Conservation (phyloP, 148 eudicot species). For the Silene conica region DNA sequence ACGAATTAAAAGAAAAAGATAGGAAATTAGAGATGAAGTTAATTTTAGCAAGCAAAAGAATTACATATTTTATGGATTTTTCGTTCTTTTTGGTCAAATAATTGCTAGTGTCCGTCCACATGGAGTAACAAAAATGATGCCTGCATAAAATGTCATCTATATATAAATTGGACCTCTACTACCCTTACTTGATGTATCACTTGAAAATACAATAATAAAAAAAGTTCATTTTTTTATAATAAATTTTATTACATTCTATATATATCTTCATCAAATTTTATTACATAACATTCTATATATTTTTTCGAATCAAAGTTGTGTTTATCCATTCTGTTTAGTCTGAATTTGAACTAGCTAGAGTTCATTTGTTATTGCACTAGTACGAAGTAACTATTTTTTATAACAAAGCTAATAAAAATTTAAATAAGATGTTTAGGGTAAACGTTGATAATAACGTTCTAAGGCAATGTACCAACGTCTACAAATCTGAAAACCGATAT, state of each 20-base stretch:
- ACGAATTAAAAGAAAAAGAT: not conserved
- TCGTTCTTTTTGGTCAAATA: not conserved
- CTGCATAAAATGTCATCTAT: not conserved
- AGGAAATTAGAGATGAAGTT: slow-evolving; percentile 14
- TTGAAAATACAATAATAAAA: not conserved
- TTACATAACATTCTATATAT: not conserved
- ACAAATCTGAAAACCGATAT: not conserved
- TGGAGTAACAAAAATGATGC: not conserved
- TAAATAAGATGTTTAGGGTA: slow-evolving; percentile 15
- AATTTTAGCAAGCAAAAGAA: slow-evolving; percentile 10
- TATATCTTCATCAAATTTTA: not conserved
- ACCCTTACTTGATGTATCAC: not conserved
- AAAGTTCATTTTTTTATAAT: not conserved
- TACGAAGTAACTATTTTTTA: not conserved
- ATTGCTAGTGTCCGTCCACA: not conserved
- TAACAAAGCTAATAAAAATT: not conserved
- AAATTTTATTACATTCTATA: not conserved
- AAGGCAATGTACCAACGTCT: slow-evolving; percentile 7
- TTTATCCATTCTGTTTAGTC: no score
- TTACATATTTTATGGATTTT: no score
- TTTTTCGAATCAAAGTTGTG: no score
- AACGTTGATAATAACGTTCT: not conserved
- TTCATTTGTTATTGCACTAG: no score
- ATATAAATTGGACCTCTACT: not conserved
- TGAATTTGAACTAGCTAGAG: no score